phyloP scores from a whole-genome alignment of 208 protist genomes.

The Ichthyophonus hoferi region DNA sequence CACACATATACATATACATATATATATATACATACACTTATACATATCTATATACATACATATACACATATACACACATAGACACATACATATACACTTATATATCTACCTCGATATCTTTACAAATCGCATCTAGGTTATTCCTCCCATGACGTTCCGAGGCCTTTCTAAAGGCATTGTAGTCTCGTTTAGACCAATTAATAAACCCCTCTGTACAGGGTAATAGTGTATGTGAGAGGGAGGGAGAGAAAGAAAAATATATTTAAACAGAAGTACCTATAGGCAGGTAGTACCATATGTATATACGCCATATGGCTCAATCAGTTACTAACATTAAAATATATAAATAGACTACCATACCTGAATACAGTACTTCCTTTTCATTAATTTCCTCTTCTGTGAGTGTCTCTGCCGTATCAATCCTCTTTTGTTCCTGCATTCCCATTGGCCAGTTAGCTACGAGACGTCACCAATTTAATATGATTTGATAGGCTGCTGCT shows the following conservation, averaged over 20 bases:
- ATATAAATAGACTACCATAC: too few relatives aligned
- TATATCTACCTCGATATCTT: conserved; percentile 33
- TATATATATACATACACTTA: neutral
- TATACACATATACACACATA: too few relatives aligned
- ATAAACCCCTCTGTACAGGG: conserved; percentile 51
- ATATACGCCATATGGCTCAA: too few relatives aligned
- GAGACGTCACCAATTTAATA: too few relatives aligned
- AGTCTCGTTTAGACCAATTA: conserved; percentile 59
- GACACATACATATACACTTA: too few relatives aligned
- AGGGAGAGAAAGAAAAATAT: conserved; percentile 20
- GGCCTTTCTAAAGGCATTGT: conserved; percentile 52
- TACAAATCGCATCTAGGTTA: conserved; percentile 42
- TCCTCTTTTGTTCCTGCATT: conserved; percentile 43
- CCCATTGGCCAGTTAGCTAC: conserved; percentile 6
- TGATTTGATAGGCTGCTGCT: too few relatives aligned
- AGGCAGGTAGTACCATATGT: too few relatives aligned
- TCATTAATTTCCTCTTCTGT: conserved; percentile 41
- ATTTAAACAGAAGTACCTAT: conserved; percentile 39
- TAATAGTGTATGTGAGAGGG: conserved; percentile 22
- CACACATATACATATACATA: neutral
- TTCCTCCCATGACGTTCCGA: conserved; percentile 58
- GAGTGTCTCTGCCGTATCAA: conserved; percentile 37
- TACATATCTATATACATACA: too few relatives aligned
- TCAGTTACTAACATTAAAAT: too few relatives aligned
- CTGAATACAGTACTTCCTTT: conserved; percentile 31